Conservation (phyloP, 2,329 filamentous ascomycete species). For the Mollisiaceae sp. region DNA sequence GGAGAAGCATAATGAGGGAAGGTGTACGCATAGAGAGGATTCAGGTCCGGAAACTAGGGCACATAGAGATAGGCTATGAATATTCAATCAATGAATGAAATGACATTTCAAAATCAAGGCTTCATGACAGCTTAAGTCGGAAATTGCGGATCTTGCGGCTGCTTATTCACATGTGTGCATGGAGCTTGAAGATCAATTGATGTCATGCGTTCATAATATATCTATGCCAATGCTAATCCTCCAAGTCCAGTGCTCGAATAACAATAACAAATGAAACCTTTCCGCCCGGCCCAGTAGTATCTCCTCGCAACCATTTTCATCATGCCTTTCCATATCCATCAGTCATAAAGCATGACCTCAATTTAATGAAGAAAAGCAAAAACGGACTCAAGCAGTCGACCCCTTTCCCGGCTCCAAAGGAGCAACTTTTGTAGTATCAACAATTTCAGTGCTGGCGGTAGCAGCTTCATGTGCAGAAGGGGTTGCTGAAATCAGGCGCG, state of each 20-base stretch:
- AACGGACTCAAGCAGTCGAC: slow-evolving; percentile 31
- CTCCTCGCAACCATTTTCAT: not conserved
- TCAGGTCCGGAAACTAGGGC: not conserved
- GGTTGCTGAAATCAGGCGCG: slow-evolving; percentile 30
- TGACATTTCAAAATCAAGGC: not conserved
- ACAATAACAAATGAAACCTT: slow-evolving; percentile 8
- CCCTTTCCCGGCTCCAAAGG: slow-evolving; percentile 39
- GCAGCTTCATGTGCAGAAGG: slow-evolving; percentile 30
- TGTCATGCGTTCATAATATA: slow-evolving; percentile 13
- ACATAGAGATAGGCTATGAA: not conserved
- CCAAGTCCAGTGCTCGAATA: not conserved
- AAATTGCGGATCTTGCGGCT: not conserved
- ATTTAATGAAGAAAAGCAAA: slow-evolving; percentile 19
- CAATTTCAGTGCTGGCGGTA: slow-evolving; percentile 29
- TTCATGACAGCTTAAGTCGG: not conserved
- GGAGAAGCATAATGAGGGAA: not conserved
- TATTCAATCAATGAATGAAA: not conserved
- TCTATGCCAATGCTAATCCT: not conserved
- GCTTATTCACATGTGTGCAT: not conserved
- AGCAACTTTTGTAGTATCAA: slow-evolving; percentile 38
- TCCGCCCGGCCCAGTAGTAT: slow-evolving; percentile 5
- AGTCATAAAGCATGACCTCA: slow-evolving; percentile 15
- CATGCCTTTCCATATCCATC: slow-evolving; percentile 10
- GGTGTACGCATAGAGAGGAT: not conserved
- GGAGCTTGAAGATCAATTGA: slow-evolving; percentile 5